Conservation (phyloP, 129 eudicot genomes). For the Centaurea solstitialis region DNA sequence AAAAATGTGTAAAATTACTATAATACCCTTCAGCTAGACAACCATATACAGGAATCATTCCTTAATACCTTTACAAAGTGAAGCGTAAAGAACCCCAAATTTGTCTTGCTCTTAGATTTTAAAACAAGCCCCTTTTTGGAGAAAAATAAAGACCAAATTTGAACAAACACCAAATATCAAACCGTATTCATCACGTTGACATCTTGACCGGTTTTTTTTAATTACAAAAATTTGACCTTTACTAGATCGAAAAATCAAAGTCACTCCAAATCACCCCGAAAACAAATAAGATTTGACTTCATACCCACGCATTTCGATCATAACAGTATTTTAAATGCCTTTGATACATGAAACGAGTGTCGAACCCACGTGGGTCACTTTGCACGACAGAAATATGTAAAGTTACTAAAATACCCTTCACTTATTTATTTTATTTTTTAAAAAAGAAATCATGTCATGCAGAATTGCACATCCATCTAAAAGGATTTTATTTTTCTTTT, state of each 20-base stretch:
- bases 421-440: background rate
- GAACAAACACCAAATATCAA: background rate
- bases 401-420: background rate
- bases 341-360: too few species aligned
- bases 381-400: too few species aligned
- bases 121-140: conserved; percentile 11
- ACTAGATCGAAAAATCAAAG: background rate
- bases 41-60: background rate
- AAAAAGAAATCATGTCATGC: background rate
- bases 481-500: background rate
- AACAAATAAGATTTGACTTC: background rate
- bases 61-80: background rate
- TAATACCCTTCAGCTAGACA: background rate
- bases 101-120: conserved; percentile 13
- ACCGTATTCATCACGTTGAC: background rate
- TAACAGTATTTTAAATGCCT: too few species aligned
- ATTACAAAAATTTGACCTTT: background rate
- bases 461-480: background rate
- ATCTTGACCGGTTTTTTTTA: background rate
- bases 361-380: too few species aligned
- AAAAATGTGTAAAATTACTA: too few species aligned
- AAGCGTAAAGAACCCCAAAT: conserved; percentile 6
- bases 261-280: background rate
- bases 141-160: conserved; percentile 6
- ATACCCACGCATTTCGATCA: background rate